Conservation (phyloP, 805 yeast species). For the Saccharomycopsis selenospora region DNA sequence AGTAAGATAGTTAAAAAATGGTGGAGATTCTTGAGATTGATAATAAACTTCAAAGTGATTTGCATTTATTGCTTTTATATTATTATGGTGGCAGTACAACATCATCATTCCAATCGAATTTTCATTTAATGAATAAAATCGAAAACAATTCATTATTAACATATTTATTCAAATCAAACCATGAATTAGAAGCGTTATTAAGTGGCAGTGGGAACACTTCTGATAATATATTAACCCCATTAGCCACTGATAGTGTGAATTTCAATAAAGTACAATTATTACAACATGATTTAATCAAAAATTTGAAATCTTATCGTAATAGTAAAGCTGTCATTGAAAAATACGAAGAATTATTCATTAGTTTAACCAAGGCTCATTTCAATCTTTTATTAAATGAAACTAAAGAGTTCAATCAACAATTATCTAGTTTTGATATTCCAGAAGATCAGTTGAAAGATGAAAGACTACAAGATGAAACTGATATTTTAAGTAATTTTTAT, state of each 20-base stretch:
- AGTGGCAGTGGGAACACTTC: no score
- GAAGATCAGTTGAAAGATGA: constrained; percentile 5
- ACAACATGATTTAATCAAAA: background rate
- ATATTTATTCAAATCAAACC: background rate
- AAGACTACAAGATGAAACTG: background rate
- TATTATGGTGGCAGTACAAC: background rate
- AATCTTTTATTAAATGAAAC: constrained; percentile 7
- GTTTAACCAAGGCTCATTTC: constrained; percentile 9
- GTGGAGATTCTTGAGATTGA: background rate
- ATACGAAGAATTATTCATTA: constrained; percentile 4
- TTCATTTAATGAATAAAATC: background rate
- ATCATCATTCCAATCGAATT: background rate
- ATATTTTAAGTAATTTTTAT: constrained; percentile 4
- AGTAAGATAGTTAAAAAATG: no score
- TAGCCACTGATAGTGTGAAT: background rate
- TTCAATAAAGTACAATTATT: background rate
- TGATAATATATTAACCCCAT: background rate
- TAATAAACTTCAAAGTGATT: background rate
- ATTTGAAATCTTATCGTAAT: background rate
- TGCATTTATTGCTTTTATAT: background rate
- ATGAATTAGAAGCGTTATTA: background rate
- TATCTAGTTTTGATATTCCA: constrained; percentile 6
- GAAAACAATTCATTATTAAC: background rate
- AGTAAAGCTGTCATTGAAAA: background rate
- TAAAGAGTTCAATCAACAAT: background rate